Conservation (phyloP, 75 land plant species). For the Selaginella tamariscina region DNA sequence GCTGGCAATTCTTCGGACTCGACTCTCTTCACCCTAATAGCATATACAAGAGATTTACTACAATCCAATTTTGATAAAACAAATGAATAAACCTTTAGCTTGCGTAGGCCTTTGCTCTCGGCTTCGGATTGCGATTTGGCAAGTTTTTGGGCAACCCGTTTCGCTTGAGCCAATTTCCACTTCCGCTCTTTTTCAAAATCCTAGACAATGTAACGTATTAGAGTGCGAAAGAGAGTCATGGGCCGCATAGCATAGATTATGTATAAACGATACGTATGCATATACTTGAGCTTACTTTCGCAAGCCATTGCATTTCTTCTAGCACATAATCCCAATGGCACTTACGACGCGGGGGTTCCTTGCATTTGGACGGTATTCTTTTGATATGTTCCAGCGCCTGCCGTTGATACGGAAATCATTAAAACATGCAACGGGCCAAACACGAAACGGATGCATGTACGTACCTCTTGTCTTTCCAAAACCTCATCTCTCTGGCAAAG, state of each 20-base stretch:
- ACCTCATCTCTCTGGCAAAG: constrained; percentile 15
- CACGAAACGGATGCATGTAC: not conserved
- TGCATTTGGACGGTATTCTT: constrained; percentile 18
- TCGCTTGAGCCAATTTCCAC: constrained; percentile 91
- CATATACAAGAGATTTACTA: constrained; percentile 4
- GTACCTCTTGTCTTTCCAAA: constrained; percentile 19
- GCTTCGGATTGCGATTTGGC: constrained; percentile 62
- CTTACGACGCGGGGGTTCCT: constrained; percentile 74
- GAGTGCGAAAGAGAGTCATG: not conserved
- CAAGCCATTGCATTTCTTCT: constrained; percentile 96
- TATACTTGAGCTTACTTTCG: constrained; percentile 51
- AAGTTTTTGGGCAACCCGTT: constrained; percentile 74
- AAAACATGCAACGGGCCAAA: not conserved
- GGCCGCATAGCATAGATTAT: not conserved
- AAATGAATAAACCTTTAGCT: constrained; percentile 49
- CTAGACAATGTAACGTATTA: constrained; percentile 21
- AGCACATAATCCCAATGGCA: constrained; percentile 99
- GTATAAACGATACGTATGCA: not conserved
- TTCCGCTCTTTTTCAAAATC: constrained; percentile 97
- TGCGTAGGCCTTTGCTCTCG: constrained; percentile 63
- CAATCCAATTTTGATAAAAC: not conserved
- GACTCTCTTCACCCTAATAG: constrained; percentile 84
- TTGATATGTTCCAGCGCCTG: constrained; percentile 42
- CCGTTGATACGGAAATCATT: constrained; percentile 30
- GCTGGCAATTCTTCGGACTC: constrained; percentile 71